These are phyloP conservation scores for Colletotrichum truncatum DNA, from an alignment of 2,329 filamentous ascomycete genomes.

Conservation along the genomic window DNA sequence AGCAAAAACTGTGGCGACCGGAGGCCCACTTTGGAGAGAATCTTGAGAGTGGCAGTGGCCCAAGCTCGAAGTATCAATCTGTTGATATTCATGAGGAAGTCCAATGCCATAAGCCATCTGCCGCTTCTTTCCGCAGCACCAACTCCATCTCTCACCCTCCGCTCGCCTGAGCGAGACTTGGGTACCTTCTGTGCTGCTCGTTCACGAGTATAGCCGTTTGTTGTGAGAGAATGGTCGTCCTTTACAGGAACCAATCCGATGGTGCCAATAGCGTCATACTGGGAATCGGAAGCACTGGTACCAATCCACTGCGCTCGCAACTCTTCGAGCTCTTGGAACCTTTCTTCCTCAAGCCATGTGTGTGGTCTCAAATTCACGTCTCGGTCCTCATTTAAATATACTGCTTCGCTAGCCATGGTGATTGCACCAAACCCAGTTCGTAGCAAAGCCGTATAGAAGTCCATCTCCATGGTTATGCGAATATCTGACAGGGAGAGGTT, in stretches of 20 bases:
- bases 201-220: slow-evolving; percentile 75
- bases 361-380: slow-evolving; percentile 76
- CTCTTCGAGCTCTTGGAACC: slow-evolving; percentile 79
- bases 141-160: slow-evolving; percentile 70
- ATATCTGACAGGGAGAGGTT: slow-evolving; percentile 86
- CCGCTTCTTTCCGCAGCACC: slow-evolving; percentile 82
- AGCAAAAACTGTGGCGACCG: slow-evolving; percentile 71
- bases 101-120: slow-evolving; percentile 79
- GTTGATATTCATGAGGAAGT: slow-evolving; percentile 80
- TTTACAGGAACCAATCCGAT: slow-evolving; percentile 66
- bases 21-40: slow-evolving; percentile 69
- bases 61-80: slow-evolving; percentile 69
- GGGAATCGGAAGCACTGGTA: slow-evolving; percentile 54
- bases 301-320: slow-evolving; percentile 61
- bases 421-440: slow-evolving; percentile 88
- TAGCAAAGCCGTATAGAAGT: slow-evolving; percentile 92
- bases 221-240: slow-evolving; percentile 49
- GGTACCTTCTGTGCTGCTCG: slow-evolving; percentile 69
- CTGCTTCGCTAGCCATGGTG: slow-evolving; percentile 93
- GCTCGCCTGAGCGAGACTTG: slow-evolving; percentile 55
- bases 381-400: slow-evolving; percentile 91
- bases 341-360: slow-evolving; percentile 93
- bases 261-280: slow-evolving; percentile 61
- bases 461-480: slow-evolving; percentile 85
- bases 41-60: slow-evolving; percentile 61